Conservation (phyloP, 257 asterid species). For the Petunia axillaris region DNA sequence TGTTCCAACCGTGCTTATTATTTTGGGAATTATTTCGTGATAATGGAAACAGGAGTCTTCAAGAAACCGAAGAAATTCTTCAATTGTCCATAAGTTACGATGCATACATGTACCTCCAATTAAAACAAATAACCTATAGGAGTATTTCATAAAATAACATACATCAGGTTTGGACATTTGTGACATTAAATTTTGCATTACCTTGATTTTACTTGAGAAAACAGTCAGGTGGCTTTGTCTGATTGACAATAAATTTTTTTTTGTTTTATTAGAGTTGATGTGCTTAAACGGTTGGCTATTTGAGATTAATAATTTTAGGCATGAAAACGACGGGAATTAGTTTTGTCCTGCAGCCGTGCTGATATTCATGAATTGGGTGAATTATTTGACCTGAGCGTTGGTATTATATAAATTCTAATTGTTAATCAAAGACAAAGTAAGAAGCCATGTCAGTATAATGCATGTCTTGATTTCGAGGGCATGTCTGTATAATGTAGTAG, state of each 20-base stretch:
- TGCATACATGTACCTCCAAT: not conserved
- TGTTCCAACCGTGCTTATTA: too few species aligned
- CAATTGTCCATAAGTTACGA: not conserved
- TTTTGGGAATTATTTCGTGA: too few species aligned
- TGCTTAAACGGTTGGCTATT: not conserved
- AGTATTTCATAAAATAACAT: too few species aligned
- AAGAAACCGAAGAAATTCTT: not conserved
- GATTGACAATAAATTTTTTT: not conserved
- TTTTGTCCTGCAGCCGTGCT: too few species aligned
- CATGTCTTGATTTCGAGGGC: too few species aligned
- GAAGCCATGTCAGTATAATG: too few species aligned
- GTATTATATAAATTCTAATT: not conserved
- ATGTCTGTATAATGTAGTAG: too few species aligned
- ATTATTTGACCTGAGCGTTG: not conserved
- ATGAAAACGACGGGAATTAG: too few species aligned
- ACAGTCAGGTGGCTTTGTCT: not conserved
- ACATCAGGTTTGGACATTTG: not conserved
- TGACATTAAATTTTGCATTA: not conserved
- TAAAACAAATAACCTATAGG: not conserved
- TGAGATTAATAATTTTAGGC: not conserved
- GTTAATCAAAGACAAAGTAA: not conserved
- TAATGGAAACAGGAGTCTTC: too few species aligned
- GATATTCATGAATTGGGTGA: too few species aligned
- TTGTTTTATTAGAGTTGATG: not conserved
- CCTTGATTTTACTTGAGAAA: not conserved